phyloP scores from a whole-genome alignment of 2,329 filamentous ascomycete species.

The Reticulascus tulasneorum region DNA sequence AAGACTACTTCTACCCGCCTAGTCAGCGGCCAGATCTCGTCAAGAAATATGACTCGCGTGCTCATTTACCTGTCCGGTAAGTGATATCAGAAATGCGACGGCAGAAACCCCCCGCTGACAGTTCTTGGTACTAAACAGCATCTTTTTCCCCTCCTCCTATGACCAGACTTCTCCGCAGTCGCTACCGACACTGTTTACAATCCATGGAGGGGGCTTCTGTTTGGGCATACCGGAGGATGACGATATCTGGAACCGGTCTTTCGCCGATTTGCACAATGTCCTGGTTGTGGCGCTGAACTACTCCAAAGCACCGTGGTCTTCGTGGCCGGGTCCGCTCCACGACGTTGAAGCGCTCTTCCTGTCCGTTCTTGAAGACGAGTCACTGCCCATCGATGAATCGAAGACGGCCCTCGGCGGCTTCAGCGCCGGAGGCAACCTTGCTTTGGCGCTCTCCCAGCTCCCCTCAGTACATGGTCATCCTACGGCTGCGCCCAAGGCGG shows the following conservation, averaged over 20 bases:
- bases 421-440: conserved; percentile 48
- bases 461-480: conserved; percentile 25
- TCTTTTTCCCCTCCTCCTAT: conserved; percentile 36
- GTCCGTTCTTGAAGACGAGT: conserved; percentile 36
- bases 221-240: conserved; percentile 38
- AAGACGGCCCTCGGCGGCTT: conserved; percentile 42
- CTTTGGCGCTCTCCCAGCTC: conserved; percentile 36
- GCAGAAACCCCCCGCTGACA: not conserved
- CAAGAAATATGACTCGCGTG: conserved; percentile 14
- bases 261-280: conserved; percentile 33
- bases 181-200: conserved; percentile 41
- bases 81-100: no score
- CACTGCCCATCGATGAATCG: conserved; percentile 40
- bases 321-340: conserved; percentile 39
- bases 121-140: conserved; percentile 10
- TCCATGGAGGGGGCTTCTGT: conserved; percentile 50
- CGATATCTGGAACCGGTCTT: conserved; percentile 41
- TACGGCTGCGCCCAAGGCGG: conserved; percentile 21
- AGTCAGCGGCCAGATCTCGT: conserved; percentile 12
- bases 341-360: conserved; percentile 41
- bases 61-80: conserved; percentile 12
- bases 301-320: conserved; percentile 37
- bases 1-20: conserved; percentile 8
- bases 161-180: conserved; percentile 22
- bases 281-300: conserved; percentile 47